Conservation (phyloP, 305 asterid species). For the Fraxinus albicans region DNA sequence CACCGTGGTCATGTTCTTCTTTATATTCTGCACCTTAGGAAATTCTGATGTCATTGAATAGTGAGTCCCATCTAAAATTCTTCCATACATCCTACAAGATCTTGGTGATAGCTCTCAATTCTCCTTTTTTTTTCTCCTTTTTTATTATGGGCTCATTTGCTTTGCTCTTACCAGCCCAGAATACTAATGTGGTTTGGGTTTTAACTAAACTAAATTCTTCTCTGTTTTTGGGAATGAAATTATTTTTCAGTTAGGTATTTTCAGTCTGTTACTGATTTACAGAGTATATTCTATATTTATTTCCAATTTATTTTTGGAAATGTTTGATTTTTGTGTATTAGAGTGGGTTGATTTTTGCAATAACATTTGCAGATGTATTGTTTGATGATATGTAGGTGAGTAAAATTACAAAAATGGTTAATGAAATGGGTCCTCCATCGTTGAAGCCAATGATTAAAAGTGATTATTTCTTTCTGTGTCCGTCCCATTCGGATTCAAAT, state of each 20-base stretch:
- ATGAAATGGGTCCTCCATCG: conserved; percentile 60
- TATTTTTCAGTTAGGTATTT: conserved; percentile 7
- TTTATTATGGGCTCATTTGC: neutral
- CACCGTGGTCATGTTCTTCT: too few species aligned
- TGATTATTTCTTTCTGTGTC: conserved; percentile 53
- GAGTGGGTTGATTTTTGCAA: neutral
- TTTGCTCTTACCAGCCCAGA: neutral
- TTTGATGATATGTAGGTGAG: conserved; percentile 44
- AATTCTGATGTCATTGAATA: too few species aligned
- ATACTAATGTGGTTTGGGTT: conserved; percentile 9
- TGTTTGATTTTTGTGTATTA: neutral
- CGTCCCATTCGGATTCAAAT: conserved; percentile 44
- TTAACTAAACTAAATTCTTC: conserved; percentile 10
- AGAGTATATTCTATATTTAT: neutral
- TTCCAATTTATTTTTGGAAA: neutral
- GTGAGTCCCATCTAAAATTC: too few species aligned
- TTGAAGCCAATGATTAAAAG: conserved; percentile 57
- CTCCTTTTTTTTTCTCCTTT: too few species aligned
- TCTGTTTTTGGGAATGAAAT: neutral
- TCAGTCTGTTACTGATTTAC: neutral
- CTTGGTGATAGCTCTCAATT: too few species aligned
- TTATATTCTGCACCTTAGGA: too few species aligned
- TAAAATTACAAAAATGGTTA: conserved; percentile 38
- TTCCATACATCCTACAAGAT: too few species aligned
- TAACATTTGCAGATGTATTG: neutral